phyloP scores from a whole-genome alignment of 805 yeast species.

The Cyberlindnera suaveolens region DNA sequence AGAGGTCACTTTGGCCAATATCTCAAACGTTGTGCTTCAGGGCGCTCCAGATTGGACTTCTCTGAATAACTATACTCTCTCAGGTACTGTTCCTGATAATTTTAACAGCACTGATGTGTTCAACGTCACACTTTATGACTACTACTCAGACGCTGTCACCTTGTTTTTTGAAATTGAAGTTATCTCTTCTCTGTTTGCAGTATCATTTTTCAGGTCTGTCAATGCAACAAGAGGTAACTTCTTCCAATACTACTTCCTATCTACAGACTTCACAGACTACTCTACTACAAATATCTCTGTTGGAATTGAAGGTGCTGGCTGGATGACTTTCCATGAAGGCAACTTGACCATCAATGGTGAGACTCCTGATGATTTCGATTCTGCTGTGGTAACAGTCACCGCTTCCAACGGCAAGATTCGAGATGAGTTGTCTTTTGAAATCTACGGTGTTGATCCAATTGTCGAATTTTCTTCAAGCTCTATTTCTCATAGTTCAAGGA shows the following conservation, averaged over 20 bases:
- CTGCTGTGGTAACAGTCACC: slow-evolving; percentile 32
- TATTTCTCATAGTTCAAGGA: slow-evolving; percentile 19
- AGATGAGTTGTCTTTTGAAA: slow-evolving; percentile 40
- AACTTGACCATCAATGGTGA: slow-evolving; percentile 67
- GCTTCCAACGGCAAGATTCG: slow-evolving; percentile 31
- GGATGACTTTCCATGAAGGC: slow-evolving; percentile 59
- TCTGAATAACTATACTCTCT: slow-evolving; percentile 37
- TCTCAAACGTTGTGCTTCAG: slow-evolving; percentile 44
- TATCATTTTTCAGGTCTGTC: slow-evolving; percentile 43
- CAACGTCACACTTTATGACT: slow-evolving; percentile 52
- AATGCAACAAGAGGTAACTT: slow-evolving; percentile 64
- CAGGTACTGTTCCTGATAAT: slow-evolving; percentile 51
- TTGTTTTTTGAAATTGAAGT: slow-evolving; percentile 53
- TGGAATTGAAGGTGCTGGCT: slow-evolving; percentile 35
- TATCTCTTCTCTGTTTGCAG: slow-evolving; percentile 49
- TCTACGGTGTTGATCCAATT: slow-evolving; percentile 42
- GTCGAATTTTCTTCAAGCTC: slow-evolving; percentile 21
- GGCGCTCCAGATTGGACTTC: slow-evolving; percentile 58
- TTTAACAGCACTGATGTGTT: slow-evolving; percentile 34
- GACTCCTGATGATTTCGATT: slow-evolving; percentile 47
- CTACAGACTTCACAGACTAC: slow-evolving; percentile 51
- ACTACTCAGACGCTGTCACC: slow-evolving; percentile 52
- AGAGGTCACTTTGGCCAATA: slow-evolving; percentile 40
- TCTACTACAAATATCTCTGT: slow-evolving; percentile 44
- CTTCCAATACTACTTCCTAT: slow-evolving; percentile 49